A percentile compares a stretch with the other conserved stretches of the same genome.
These are phyloP conservation scores for Drosera spatulata DNA, from an alignment of 179 eudicot species.

Conservation along the genomic window DNA sequence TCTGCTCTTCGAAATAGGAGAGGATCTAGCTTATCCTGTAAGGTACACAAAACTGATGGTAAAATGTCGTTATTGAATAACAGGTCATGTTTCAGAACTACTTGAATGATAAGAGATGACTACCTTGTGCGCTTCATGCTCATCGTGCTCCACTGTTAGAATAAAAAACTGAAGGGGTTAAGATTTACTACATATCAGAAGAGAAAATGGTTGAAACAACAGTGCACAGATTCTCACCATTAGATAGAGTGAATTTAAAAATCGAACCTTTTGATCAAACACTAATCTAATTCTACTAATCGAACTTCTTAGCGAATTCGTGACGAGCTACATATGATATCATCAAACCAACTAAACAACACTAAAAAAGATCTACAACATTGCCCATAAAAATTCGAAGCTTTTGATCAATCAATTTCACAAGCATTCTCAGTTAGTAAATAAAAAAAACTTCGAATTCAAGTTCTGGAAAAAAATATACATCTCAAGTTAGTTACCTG, in stretches of 20 bases:
- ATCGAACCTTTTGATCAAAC: too few relatives aligned
- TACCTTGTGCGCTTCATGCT: conserved; percentile 83
- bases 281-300: too few relatives aligned
- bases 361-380: too few relatives aligned
- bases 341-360: too few relatives aligned
- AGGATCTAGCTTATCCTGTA: conserved; percentile 64
- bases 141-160: conserved; percentile 54
- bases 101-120: conserved; percentile 3
- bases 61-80: background rate
- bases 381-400: too few relatives aligned
- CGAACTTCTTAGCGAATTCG: too few relatives aligned
- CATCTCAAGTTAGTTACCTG: conserved; percentile 34
- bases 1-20: conserved; percentile 85
- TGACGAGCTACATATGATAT: too few relatives aligned
- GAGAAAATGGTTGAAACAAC: background rate
- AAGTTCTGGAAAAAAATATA: background rate
- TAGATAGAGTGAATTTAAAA: too few relatives aligned
- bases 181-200: conserved; percentile 4
- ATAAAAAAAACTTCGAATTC: background rate
- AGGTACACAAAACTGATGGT: background rate
- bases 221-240: background rate
- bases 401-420: too few relatives aligned
- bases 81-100: background rate
- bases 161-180: conserved; percentile 10
- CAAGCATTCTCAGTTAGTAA: background rate